A percentile compares a stretch with the other conserved stretches of the same genome.
These are phyloP conservation scores for Acorus calamus DNA, from an alignment of 106 monocot genomes.

Conservation along the genomic window DNA sequence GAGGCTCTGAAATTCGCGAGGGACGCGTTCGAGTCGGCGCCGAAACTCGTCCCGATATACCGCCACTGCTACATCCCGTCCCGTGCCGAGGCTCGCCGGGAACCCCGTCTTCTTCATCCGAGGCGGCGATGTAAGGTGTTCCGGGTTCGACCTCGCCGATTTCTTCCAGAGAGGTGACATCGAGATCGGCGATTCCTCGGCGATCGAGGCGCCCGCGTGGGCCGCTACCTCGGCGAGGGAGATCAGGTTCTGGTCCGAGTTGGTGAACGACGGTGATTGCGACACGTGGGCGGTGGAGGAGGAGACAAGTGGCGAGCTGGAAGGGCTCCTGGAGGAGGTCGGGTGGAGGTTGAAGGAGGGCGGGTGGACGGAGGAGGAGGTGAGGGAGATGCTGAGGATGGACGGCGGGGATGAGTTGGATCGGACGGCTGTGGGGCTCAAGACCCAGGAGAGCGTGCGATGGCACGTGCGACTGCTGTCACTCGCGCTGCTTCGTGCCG, in stretches of 20 bases:
- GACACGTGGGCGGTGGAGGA: too few species aligned
- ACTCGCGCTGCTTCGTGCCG: conserved; percentile 28
- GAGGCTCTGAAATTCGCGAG: conserved; percentile 3
- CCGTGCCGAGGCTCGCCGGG: conserved; percentile 16
- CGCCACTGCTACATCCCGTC: conserved; percentile 35
- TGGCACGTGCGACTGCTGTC: conserved; percentile 33
- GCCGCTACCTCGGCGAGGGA: conserved; percentile 21
- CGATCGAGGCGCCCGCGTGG: conserved; percentile 17
- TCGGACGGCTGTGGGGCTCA: conserved; percentile 7
- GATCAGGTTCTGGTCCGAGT: conserved; percentile 22
- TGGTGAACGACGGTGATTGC: background rate
- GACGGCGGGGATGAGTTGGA: background rate
- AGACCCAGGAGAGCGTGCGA: conserved; percentile 16
- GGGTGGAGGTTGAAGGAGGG: conserved; percentile 26
- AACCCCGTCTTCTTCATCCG: conserved; percentile 39
- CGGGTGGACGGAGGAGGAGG: conserved; percentile 52
- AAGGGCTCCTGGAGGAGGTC: conserved; percentile 4
- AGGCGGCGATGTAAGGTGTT: conserved; percentile 11
- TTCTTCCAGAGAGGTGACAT: conserved; percentile 24
- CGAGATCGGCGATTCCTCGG: background rate
- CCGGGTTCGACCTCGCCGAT: conserved; percentile 29
- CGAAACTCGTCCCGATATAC: conserved; percentile 40
- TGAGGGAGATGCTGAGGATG: conserved; percentile 32
- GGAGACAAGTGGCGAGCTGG: too few species aligned
- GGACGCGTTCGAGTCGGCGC: conserved; percentile 7